Base-by-base conservation (phyloP, 352 stramenopile genomes). In the Phytopythium mirpurense region DNA sequence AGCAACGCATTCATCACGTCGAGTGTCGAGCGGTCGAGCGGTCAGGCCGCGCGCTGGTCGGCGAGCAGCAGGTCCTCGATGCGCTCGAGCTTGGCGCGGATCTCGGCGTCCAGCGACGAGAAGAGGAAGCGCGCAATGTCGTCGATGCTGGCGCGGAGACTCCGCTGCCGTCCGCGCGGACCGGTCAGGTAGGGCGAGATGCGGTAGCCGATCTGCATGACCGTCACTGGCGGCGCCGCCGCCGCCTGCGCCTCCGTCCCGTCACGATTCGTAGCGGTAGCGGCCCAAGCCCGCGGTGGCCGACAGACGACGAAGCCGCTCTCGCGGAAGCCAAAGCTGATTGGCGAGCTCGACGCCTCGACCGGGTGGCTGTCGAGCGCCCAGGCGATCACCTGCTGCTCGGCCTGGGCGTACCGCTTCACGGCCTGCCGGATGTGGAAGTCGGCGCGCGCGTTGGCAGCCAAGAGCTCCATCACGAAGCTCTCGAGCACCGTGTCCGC, bases 371-470 rank as follows among this genome's bases (percentile, higher is more conserved):
- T 41, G 3, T 43, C 21, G 31, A 41, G 19, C 23, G 66, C 55
- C 72, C 73, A 83, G 27, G 78, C 70, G 19, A 85, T 67, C 27
- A 87, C 61, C 9, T 79, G 67, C 27, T 72, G 73, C 36, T 78
- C 66, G 12, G 56, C 36, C 27, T 85, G 71, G 16, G 74, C 60
- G 61, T 78, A 79, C 14, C 76, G 69, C 9, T 72, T 70, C 21
- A 84, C 42, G n/a, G 83, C 57, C 43, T 87, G 73, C 31, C 80
- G 63, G 27, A 76, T 63, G 15, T 65, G 57, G 54, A 87, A 80
- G 35, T 81, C 60, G 21, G 76, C 73, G 7, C 60, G 63, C 10
- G 61, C 71, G 31, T 71, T 60, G 45, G 78, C 79, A n/a, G 60
- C 65, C 21, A 67, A 46, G 18, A 81, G 59, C 59, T 86, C 74